Conservation (phyloP, 1,284 basidiomycete species). For the Boletus albobrunnescens region DNA sequence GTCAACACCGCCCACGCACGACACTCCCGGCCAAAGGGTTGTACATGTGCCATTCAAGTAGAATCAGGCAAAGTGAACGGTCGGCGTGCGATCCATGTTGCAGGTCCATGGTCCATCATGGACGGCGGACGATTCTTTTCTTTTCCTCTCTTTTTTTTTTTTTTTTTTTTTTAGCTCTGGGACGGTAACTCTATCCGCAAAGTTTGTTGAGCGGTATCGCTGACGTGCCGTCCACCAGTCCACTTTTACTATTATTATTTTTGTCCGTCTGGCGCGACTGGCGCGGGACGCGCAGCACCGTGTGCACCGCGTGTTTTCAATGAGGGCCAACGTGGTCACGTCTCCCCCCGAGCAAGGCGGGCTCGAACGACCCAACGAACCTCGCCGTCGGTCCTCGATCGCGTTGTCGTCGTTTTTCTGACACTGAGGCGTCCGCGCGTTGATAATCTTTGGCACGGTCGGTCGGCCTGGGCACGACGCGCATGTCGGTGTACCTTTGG, state of each 20-base stretch:
- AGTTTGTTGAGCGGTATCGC: too few relatives aligned
- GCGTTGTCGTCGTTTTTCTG: background rate
- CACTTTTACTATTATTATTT: background rate
- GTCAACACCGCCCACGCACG: slow-evolving; percentile 7
- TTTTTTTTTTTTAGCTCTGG: background rate
- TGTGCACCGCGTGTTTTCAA: slow-evolving; percentile 24
- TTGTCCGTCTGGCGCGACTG: background rate
- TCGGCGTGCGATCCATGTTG: slow-evolving; percentile 12
- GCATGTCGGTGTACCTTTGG: background rate
- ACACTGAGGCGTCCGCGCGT: too few relatives aligned
- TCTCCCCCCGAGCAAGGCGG: slow-evolving; percentile 6
- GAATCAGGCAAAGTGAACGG: background rate
- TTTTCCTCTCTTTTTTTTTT: background rate
- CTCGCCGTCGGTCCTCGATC: slow-evolving; percentile 7
- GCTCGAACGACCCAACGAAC: background rate
- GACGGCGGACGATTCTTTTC: background rate
- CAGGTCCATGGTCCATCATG: background rate
- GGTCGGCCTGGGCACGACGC: background rate
- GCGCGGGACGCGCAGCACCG: slow-evolving; percentile 15
- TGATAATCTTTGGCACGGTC: background rate
- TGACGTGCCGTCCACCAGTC: too few relatives aligned
- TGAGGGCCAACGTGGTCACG: slow-evolving; percentile 12
- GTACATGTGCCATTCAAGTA: slow-evolving; percentile 10
- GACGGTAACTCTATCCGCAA: background rate
- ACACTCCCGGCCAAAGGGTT: background rate